Base-by-base conservation (phyloP, 2,329 filamentous ascomycete genomes). In the Aspergillus uvarum region DNA sequence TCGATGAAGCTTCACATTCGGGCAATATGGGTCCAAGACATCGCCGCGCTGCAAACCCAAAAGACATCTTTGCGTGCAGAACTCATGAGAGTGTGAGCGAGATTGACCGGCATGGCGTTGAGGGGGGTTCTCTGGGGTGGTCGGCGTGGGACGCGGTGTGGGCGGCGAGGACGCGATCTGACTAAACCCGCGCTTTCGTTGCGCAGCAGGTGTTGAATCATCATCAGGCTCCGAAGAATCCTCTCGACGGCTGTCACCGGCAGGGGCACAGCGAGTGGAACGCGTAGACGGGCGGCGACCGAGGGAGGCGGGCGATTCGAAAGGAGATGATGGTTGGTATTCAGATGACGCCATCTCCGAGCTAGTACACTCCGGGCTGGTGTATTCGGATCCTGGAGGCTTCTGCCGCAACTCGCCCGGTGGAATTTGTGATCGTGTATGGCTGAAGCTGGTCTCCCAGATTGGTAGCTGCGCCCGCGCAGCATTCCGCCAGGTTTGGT, bases 31-130 rank as follows among this genome's bases (percentile, higher is more conserved):
- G 12, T 59, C 51, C 29, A 59, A 22, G 2, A 29, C 6, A 38
- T 42, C 47, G 3, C 47, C 31, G 26, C 51, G 35, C 35, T 69
- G 59, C 21, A 74, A 56, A 6, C 71, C 69, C 1, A 72, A 57
- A 21, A 59, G 31, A 32, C 47, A 59, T 50, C 16, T 35, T 29
- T 59, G 47, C 3, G 35, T 59, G 6, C 51, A 59, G 35, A 54
- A 49, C 10, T 24, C 6, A 49, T 22, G 6, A 49, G 5, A 12
- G 5, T 49, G 19, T 49, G 14, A 22, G 10, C 19, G 14, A 51
- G 19, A 26, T 35, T 24, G 32, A 42, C 31, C 12, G 4, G 1
- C 10, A 10, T 57, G 11, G 11, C n/a, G 7, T 7, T 26, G 7
- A 26, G 2, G 7, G 7, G 2, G 26, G 7, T 47, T 24, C 19